These are phyloP conservation scores for Backusella tarrabulga DNA, from an alignment of 192 early-diverging fungal species.

Conservation along the genomic window DNA sequence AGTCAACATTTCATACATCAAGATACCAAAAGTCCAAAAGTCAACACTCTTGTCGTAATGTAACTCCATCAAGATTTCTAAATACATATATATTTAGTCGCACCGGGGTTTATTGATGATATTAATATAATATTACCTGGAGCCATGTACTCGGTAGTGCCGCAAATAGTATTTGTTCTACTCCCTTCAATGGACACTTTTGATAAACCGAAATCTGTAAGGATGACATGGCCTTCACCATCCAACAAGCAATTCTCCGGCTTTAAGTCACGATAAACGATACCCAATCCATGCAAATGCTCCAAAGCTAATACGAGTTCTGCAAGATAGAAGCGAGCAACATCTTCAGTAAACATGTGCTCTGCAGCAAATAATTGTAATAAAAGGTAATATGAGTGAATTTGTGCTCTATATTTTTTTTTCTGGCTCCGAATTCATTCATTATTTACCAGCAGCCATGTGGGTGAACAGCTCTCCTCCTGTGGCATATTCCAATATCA, in stretches of 20 bases:
- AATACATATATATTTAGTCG: background rate
- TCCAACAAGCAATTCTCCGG: conserved; percentile 75
- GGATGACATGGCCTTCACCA: conserved; percentile 74
- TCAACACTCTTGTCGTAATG: conserved; percentile 79
- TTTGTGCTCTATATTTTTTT: background rate
- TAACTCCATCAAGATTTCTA: conserved; percentile 60
- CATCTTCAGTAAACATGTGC: conserved; percentile 75
- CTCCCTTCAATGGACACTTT: conserved; percentile 69
- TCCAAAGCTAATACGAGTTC: conserved; percentile 86
- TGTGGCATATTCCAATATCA: conserved; percentile 88
- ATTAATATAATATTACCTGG: conserved; percentile 39
- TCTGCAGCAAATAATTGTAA: conserved; percentile 27
- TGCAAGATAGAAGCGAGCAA: conserved; percentile 83
- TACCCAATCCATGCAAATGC: conserved; percentile 84
- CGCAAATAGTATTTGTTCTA: conserved; percentile 65
- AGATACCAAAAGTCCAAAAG: conserved; percentile 89
- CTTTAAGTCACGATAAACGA: conserved; percentile 87
- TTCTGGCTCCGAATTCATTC: background rate
- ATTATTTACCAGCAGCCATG: conserved; percentile 60
- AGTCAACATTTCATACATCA: conserved; percentile 92
- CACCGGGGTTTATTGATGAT: background rate
- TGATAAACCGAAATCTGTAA: conserved; percentile 94
- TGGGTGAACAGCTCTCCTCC: conserved; percentile 96
- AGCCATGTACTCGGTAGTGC: conserved; percentile 79
- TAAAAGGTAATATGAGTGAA: background rate